Base-by-base conservation (phyloP, 2,329 filamentous ascomycete species). In the Ophiocordyceps sinensis region DNA sequence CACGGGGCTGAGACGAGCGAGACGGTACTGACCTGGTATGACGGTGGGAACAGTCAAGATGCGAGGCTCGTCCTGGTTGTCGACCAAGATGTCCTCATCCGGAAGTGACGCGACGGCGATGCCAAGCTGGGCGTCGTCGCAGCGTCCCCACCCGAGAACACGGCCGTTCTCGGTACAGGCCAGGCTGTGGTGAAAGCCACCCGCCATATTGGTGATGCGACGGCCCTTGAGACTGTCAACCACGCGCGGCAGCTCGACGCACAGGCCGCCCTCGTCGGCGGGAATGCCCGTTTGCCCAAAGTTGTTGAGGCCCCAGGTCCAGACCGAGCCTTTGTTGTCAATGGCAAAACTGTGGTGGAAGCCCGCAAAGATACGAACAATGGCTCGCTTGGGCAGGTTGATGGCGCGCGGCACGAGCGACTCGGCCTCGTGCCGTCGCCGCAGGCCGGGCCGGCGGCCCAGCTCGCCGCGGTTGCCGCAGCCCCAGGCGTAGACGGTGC, bases 321-420 rank as follows among this genome's bases (percentile, higher is more conserved):
- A 83, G 15, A 83, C 73, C 36, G 72, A 70, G n/a, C 73, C 78
- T 13, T 70, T 70, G 36, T 68, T 67, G 50, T 75, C 70, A 38
- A 85, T 68, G n/a, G 77, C 79, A 47, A 85, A 82, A 42, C 73
- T 77, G 55, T 85, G 79, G 55, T 82, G 80, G 38, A 73, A 68
- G 15, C 80, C 80, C 43, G 72, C 74, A 17, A 67, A 68, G 10
- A 57, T 48, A n/a, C 49, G 44, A 13, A 41, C 44, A 14, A 54
- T 45, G 40, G 79, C 67, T 28, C 46, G 45, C 28, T 32, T 49
- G 12, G 46, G 48, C 4, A 52, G 36, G 9, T 48, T 46, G 12
- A 59, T 44, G 38, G 43, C 45, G 5, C 49, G 65, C 1, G 73
- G 73, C 12, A 63, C 53, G 12, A 76, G 62, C 30, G 62, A 63